Conservation (phyloP, 768 basidiomycete genomes). For the Suillus clintonianus region DNA sequence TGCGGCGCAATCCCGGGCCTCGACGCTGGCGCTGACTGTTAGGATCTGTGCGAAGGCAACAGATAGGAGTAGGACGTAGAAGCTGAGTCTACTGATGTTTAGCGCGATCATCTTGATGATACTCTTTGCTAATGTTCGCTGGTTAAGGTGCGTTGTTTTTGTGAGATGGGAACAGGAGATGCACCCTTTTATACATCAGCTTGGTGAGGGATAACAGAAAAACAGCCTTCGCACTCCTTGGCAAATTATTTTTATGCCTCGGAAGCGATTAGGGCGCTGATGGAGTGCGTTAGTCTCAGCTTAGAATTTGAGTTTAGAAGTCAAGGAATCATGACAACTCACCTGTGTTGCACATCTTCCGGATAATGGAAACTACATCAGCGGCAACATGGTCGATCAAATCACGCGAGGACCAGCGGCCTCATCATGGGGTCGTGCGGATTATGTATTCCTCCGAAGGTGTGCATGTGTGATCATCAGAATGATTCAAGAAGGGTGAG, state of each 20-base stretch:
- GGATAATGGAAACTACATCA: no score
- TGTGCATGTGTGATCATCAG: no score
- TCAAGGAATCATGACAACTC: neutral
- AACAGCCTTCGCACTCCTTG: neutral
- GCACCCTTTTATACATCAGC: neutral
- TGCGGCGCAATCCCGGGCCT: no score
- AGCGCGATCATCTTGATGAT: neutral
- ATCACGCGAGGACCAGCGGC: no score
- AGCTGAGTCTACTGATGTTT: neutral
- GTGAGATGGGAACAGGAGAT: neutral
- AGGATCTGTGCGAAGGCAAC: neutral
- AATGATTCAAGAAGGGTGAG: no score
- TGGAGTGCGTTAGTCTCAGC: neutral
- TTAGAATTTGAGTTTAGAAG: neutral
- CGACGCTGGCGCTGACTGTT: neutral
- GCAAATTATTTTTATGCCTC: no score
- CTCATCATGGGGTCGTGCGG: no score
- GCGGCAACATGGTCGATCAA: no score
- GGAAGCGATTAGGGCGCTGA: no score
- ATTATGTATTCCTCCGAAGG: no score
- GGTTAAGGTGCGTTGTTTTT: neutral
- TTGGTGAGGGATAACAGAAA: neutral
- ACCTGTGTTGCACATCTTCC: no score
- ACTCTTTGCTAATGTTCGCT: neutral
- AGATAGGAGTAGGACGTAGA: neutral